phyloP scores from a whole-genome alignment of 306 rosid genomes.

The Erythrophleum fordii region DNA sequence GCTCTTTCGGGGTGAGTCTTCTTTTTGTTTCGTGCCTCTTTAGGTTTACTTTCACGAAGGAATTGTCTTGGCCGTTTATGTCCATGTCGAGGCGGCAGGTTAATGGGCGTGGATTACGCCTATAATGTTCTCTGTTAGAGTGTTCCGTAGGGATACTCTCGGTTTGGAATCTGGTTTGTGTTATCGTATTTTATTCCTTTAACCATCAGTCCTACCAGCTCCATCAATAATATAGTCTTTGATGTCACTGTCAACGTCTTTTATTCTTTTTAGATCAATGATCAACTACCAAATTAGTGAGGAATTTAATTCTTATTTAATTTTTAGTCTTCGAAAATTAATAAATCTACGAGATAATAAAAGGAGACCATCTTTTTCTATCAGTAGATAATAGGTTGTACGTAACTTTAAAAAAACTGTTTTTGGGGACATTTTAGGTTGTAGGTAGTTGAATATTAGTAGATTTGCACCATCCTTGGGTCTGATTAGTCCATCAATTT shows the following conservation, averaged over 20 bases:
- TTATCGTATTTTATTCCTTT: conserved; percentile 75
- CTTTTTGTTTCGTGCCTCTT: conserved; percentile 49
- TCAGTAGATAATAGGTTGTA: too few species aligned
- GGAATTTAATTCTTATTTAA: too few species aligned
- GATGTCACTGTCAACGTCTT: too few species aligned
- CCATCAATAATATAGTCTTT: neutral
- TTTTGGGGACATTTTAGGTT: too few species aligned
- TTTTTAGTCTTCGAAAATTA: too few species aligned
- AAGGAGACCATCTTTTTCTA: too few species aligned
- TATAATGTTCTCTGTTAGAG: conserved; percentile 77
- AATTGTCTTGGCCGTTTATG: conserved; percentile 75
- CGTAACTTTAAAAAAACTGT: too few species aligned
- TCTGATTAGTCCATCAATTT: conserved; percentile 83
- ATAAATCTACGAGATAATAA: too few species aligned
- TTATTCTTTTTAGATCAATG: too few species aligned
- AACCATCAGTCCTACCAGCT: conserved; percentile 93
- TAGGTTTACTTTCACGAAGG: conserved; percentile 75
- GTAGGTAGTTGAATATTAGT: neutral
- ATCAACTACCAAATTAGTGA: too few species aligned
- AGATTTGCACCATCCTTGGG: conserved; percentile 57
- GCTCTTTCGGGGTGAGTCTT: conserved; percentile 74
- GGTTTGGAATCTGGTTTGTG: conserved; percentile 47
- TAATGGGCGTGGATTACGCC: conserved; percentile 91
- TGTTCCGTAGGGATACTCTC: conserved; percentile 75
- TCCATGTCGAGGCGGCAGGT: conserved; percentile 87